phyloP scores from a whole-genome alignment of 768 basidiomycete species.

The Naganishia randhawae region DNA sequence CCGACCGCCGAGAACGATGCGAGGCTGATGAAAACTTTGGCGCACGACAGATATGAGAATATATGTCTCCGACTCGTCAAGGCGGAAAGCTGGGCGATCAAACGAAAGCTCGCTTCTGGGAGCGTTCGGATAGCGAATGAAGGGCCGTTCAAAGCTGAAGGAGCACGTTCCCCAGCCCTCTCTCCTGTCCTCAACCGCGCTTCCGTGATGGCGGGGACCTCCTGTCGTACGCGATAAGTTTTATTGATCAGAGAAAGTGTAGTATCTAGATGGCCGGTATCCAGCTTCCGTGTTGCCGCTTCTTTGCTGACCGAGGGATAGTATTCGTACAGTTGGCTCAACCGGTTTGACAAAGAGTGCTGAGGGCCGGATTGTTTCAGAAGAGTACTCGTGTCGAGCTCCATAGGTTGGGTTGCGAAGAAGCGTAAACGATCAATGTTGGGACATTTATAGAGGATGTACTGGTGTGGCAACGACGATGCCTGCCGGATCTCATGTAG shows the following conservation, averaged over 20 bases:
- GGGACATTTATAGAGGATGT: slow-evolving; percentile 61
- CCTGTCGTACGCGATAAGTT: neutral
- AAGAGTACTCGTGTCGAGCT: slow-evolving; percentile 35
- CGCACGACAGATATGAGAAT: neutral
- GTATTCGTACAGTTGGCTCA: slow-evolving; percentile 31
- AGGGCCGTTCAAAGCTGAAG: neutral
- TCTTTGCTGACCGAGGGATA: neutral
- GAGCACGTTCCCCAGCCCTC: neutral
- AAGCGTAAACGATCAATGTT: slow-evolving; percentile 62
- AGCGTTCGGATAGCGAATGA: neutral
- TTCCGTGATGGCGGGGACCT: neutral
- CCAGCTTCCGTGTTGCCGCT: neutral
- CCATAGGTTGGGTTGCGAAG: slow-evolving; percentile 57
- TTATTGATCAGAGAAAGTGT: neutral
- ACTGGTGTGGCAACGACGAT: neutral
- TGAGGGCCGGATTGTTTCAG: slow-evolving; percentile 38
- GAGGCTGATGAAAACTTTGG: neutral
- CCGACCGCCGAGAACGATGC: neutral
- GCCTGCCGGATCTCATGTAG: neutral
- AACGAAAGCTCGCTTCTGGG: neutral
- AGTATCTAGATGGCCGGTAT: neutral
- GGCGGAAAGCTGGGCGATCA: neutral
- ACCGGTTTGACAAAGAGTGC: slow-evolving; percentile 40
- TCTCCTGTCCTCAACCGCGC: neutral
- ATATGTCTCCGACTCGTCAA: neutral